Conservation (phyloP, 176 grass and related monocot species). For the Metroxylon sagu region DNA sequence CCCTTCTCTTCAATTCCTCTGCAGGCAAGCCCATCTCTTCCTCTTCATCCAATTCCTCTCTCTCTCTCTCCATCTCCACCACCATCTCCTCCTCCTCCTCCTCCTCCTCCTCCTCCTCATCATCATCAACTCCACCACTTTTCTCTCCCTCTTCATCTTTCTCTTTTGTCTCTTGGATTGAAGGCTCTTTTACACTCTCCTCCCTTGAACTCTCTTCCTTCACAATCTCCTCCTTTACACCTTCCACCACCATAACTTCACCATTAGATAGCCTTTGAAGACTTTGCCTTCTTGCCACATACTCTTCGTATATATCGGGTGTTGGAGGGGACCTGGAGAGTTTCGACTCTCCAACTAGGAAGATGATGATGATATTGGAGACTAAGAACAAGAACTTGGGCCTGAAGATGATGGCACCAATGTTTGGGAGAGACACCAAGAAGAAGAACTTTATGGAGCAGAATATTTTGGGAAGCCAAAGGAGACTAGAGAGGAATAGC, state of each 20-base stretch:
- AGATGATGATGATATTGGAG: slow-evolving; percentile 9
- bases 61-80: background rate
- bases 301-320: background rate
- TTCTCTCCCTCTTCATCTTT: background rate
- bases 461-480: slow-evolving; percentile 7
- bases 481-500: background rate
- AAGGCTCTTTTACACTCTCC: background rate
- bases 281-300: background rate
- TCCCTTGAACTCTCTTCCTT: background rate
- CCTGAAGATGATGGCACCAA: background rate
- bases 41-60: slow-evolving; percentile 5
- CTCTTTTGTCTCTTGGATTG: no score
- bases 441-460: slow-evolving; percentile 24
- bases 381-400: background rate
- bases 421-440: slow-evolving; percentile 8
- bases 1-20: slow-evolving; percentile 13
- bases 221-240: background rate
- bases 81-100: background rate
- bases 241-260: background rate
- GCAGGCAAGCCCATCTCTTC: background rate
- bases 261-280: background rate
- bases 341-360: background rate
- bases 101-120: background rate
- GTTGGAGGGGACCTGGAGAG: background rate
- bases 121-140: background rate